phyloP scores from a whole-genome alignment of 805 yeast species.

The Sungouiella blattae region DNA sequence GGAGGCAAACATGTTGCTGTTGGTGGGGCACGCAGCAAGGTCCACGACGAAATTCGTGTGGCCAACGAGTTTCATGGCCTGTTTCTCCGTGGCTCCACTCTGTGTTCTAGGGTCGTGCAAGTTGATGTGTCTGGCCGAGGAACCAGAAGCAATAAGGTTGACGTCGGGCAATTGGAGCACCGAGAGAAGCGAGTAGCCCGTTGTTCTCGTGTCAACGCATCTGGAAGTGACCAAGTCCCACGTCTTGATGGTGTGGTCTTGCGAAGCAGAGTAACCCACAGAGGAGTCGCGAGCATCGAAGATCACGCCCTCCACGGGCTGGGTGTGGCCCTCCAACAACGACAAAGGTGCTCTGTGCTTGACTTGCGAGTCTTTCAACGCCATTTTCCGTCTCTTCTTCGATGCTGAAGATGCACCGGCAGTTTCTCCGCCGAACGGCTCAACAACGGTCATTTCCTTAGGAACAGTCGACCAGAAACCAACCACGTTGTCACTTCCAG shows the following conservation, averaged over 20 bases:
- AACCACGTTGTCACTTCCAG: conserved; percentile 73
- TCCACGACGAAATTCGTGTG: conserved; percentile 89
- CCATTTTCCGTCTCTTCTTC: conserved; percentile 83
- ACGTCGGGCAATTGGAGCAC: conserved; percentile 63
- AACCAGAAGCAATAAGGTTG: conserved; percentile 84
- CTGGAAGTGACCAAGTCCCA: conserved; percentile 92
- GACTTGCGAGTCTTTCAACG: conserved; percentile 68
- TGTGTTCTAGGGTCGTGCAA: conserved; percentile 84
- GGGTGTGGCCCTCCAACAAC: conserved; percentile 73
- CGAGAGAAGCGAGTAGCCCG: conserved; percentile 81
- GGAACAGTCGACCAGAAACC: conserved; percentile 87
- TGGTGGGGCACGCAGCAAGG: conserved; percentile 69
- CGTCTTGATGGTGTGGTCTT: conserved; percentile 91
- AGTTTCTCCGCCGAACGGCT: conserved; percentile 12
- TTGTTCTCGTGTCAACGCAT: conserved; percentile 81
- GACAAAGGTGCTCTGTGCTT: conserved; percentile 81
- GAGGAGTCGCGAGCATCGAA: conserved; percentile 71
- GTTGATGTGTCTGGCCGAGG: conserved; percentile 95
- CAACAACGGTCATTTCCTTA: conserved; percentile 68
- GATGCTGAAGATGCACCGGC: conserved; percentile 62
- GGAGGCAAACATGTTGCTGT: conserved; percentile 78
- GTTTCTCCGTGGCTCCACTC: conserved; percentile 54
- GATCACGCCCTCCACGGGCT: conserved; percentile 81
- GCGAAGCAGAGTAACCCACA: conserved; percentile 91
- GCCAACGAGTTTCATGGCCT: conserved; percentile 73